Evolutionary conservation across 192 early-diverging fungal species (phyloP).

Genomic region (Backusella luteola): DNA sequence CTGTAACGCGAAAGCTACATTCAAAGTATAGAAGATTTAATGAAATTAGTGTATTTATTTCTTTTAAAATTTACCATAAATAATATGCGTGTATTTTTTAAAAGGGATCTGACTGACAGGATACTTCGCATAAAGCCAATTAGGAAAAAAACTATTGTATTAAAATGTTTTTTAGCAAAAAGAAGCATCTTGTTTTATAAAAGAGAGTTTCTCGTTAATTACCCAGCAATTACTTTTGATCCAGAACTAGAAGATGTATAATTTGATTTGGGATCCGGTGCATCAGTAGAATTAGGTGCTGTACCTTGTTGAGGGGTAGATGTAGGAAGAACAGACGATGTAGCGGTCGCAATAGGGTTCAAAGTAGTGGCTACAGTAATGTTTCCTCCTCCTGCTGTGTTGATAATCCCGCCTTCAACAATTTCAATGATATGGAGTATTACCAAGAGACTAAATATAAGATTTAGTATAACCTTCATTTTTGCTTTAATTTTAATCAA

Average conservation of each 20-base stretch:
- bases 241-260: background rate
- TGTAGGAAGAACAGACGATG: background rate
- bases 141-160: constrained; percentile 13
- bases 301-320: background rate
- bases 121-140: constrained; percentile 20
- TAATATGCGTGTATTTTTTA: constrained; percentile 64
- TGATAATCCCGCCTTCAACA: background rate
- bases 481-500: background rate
- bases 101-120: constrained; percentile 32
- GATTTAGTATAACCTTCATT: background rate
- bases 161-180: background rate
- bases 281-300: background rate
- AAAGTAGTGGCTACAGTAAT: background rate
- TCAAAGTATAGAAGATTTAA: background rate
- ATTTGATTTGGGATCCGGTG: background rate
- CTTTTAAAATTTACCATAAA: constrained; percentile 39
- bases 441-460: background rate
- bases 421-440: background rate
- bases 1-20: constrained; percentile 54
- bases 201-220: background rate
- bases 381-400: background rate
- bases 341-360: background rate
- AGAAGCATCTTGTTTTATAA: background rate
- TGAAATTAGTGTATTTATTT: background rate
- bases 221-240: constrained; percentile 7